Base-by-base conservation (phyloP, 2,329 filamentous ascomycete species). In the Fusarium odoratissimum region DNA sequence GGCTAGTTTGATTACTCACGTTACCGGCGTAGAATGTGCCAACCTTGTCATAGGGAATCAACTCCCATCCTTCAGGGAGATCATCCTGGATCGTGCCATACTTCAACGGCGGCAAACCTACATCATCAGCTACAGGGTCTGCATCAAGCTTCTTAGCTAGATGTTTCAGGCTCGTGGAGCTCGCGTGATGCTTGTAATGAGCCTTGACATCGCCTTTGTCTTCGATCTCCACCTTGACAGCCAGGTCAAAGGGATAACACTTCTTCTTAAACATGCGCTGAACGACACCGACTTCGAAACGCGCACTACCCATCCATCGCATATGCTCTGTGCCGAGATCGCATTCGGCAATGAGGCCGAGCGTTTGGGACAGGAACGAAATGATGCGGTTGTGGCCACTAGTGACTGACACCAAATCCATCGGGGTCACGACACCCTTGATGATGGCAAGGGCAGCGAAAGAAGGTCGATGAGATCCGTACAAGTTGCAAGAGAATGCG, bases 1-100 rank as follows among this genome's bases (percentile, higher is more conserved):
- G 17, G 19, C 9, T 28, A 7, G 6, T 37, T 10, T 12, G 13
- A 25, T 19, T 25, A 84, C 89, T 84, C 79, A 91, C 91, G 80
- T 98, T 99, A 69, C 96, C 96, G 37, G 92, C 93, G 82, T 97
- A 98, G 80, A 99, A 97, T 78, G 94, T 98, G 51, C 95, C 95
- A 61, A 99, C 85, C 35, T 92, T 93, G 70, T 96, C 90, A 71
- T 92, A 89, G 1, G 92, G 89, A 6, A 92, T 83, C 25, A 92
- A 83, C 68, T 92, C 87, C 95, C 96, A 99, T 49, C 89, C 92
- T 4, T 88, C 84, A 0, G 95, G 95, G 1, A 98, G 80, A 21
- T 91, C 86, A 75, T 97, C 94, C 57, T 90, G 89, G 65, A 96
- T 84, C 0, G 93, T 95, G 55, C 96, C 96, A 77, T 93, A 97